Evolutionary conservation across 1,139 yeast genomes (phyloP), one percentile per base, ranked within the genome.

Genomic region (Kodamaea sp.): DNA sequence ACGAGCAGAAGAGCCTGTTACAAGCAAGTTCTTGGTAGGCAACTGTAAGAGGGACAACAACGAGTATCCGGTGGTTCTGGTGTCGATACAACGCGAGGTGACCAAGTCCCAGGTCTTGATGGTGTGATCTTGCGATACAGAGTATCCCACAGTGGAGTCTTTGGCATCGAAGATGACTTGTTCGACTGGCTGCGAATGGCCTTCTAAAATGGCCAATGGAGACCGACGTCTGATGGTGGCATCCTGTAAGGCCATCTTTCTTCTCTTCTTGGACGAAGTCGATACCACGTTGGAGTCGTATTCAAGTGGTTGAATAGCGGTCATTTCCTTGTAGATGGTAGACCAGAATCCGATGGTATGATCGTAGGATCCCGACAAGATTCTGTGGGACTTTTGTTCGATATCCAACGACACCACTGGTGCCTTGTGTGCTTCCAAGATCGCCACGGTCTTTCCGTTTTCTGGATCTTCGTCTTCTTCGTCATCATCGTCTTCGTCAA

Each of bases 61-160:
- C 7, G 97, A 83, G 62, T 77, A 89, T n/a, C 92, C 85, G 0
- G 97, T 89, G 15, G 86, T 77, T 61, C 88, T 82, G 4, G 97
- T 85, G 56, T 89, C 97, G 26, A 89, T 83, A 52, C 87, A 79
- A 45, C 86, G 75, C 12, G 84, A 70, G 5, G 97, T 88, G 14
- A 87, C 83, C 51, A 90, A 70, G 66, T 92, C 98, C 97, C 98
- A 92, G 0, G 98, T 92, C 53, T 86, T 85, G 45, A 92, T 80
- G 1, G 95, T 80, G 58, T 92, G 98, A 63, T 92, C 97, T 59
- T 89, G 97, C 4, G 97, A 85, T 1, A 86, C 96, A 0, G 97
- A 88, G 63, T 92, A 92, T 11, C 83, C 96, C 5, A 90, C 96
- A 0, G 94, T 75, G 26, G 73, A 46, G 57, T 92, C 97, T 20